phyloP scores from a whole-genome alignment of 495 filamentous ascomycete genomes.

The Hapsidospora chrysogenum region DNA sequence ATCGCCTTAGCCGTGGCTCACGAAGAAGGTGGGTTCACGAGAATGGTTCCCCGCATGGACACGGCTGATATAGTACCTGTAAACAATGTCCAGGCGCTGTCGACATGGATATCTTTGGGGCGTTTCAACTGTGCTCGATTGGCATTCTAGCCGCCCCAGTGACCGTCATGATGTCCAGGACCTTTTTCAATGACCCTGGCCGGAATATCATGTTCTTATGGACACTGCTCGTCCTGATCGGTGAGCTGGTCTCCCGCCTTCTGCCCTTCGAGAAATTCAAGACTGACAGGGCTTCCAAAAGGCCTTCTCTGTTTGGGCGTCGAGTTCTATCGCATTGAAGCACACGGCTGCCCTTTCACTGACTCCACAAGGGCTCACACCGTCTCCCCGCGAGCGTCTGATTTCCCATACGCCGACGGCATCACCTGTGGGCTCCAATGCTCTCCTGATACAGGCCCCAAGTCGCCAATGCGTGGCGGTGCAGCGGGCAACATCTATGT shows the following conservation, averaged over 20 bases:
- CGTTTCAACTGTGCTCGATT: slow-evolving; percentile 45
- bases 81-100: slow-evolving; percentile 25
- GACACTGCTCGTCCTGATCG: slow-evolving; percentile 38
- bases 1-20: slow-evolving; percentile 39
- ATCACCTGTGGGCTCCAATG: slow-evolving; percentile 26
- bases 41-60: too few species aligned
- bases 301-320: slow-evolving; percentile 39
- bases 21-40: slow-evolving; percentile 32
- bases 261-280: background rate
- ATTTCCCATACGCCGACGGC: slow-evolving; percentile 21
- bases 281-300: slow-evolving; percentile 6
- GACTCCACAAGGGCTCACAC: slow-evolving; percentile 20
- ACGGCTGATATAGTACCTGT: background rate
- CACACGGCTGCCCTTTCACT: slow-evolving; percentile 18
- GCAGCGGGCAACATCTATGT: slow-evolving; percentile 37
- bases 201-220: slow-evolving; percentile 46
- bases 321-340: slow-evolving; percentile 37
- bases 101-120: slow-evolving; percentile 49
- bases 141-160: slow-evolving; percentile 41
- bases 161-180: slow-evolving; percentile 35
- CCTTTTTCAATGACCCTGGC: slow-evolving; percentile 42
- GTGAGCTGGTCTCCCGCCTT: slow-evolving; percentile 11
- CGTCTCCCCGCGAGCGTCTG: slow-evolving; percentile 11
- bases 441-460: slow-evolving; percentile 18
- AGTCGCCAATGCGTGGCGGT: slow-evolving; percentile 28